Conservation (phyloP, 2,329 filamentous ascomycete genomes). For the Pseudogymnoascus sp. region DNA sequence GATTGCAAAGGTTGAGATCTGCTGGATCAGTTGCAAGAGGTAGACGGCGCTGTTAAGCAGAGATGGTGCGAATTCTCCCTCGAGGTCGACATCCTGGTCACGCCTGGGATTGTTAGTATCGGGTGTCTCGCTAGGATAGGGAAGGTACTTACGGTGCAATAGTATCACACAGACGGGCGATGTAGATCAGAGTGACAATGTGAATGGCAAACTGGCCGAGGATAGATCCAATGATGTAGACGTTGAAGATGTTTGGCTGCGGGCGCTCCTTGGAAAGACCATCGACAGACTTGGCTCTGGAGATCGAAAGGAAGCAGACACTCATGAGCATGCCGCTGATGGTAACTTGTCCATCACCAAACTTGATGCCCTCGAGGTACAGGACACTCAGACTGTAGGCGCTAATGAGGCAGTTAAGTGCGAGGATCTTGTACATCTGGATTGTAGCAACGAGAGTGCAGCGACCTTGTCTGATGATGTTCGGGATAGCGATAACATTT, state of each 20-base stretch:
- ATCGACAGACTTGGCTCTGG: slow-evolving; percentile 93
- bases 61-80: slow-evolving; percentile 88
- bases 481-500: slow-evolving; percentile 93
- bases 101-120: slow-evolving; percentile 35
- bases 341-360: slow-evolving; percentile 94
- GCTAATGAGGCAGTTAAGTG: slow-evolving; percentile 93
- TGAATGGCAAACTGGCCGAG: slow-evolving; percentile 96
- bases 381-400: slow-evolving; percentile 95
- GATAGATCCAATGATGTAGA: slow-evolving; percentile 96
- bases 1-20: slow-evolving; percentile 97
- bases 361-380: slow-evolving; percentile 98
- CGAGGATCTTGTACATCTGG: slow-evolving; percentile 99
- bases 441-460: slow-evolving; percentile 97
- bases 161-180: slow-evolving; percentile 78
- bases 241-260: slow-evolving; percentile 97
- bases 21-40: slow-evolving; percentile 93
- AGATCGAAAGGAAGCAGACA: slow-evolving; percentile 97
- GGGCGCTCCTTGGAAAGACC: slow-evolving; percentile 92
- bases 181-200: slow-evolving; percentile 87
- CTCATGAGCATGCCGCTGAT: slow-evolving; percentile 99
- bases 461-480: slow-evolving; percentile 95
- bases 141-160: slow-evolving; percentile 66
- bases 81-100: slow-evolving; percentile 67
- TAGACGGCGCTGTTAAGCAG: slow-evolving; percentile 96
- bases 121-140: background rate